Percentiles rank a stretch among this genome's conserved stretches.
Conservation (phyloP, 225 moss, liverwort and hornwort genomes). For the Marchantia paleacea region DNA sequence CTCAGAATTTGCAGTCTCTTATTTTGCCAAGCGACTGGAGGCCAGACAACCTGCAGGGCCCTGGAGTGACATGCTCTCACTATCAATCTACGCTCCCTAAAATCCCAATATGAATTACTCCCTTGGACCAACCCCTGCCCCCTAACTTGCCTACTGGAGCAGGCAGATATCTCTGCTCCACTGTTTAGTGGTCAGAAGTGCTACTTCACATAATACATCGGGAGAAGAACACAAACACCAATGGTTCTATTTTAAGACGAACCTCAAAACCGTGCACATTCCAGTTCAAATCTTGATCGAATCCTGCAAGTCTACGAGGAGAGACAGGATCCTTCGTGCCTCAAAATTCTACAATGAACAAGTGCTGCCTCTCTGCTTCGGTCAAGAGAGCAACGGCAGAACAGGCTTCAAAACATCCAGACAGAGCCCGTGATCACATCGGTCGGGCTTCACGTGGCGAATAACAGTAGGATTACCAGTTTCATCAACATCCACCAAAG, state of each 20-base stretch:
- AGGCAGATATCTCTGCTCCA: not conserved
- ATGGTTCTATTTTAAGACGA: not conserved
- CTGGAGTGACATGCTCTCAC: not conserved
- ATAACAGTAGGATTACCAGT: constrained; percentile 77
- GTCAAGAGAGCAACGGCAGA: constrained; percentile 7
- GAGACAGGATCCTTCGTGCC: not conserved
- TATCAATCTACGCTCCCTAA: not conserved
- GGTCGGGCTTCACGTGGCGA: constrained; percentile 81
- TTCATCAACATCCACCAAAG: constrained; percentile 80
- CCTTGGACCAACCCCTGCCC: not conserved
- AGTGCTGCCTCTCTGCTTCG: not conserved
- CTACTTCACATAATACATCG: not conserved
- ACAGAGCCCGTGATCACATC: constrained; percentile 83
- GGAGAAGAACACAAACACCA: not conserved
- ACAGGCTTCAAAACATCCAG: constrained; percentile 70
- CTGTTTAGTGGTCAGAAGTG: no score
- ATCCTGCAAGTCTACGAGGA: not conserved
- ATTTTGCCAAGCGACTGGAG: not conserved
- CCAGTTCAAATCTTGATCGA: not conserved
- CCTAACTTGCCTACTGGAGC: not conserved
- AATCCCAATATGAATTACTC: constrained; percentile 1
- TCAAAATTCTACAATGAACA: not conserved
- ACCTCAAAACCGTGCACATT: constrained; percentile 3
- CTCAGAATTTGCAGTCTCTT: not conserved
- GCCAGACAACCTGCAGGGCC: not conserved